Conservation (phyloP, 352 stramenopile species). For the Globisporangium carolinianum region DNA sequence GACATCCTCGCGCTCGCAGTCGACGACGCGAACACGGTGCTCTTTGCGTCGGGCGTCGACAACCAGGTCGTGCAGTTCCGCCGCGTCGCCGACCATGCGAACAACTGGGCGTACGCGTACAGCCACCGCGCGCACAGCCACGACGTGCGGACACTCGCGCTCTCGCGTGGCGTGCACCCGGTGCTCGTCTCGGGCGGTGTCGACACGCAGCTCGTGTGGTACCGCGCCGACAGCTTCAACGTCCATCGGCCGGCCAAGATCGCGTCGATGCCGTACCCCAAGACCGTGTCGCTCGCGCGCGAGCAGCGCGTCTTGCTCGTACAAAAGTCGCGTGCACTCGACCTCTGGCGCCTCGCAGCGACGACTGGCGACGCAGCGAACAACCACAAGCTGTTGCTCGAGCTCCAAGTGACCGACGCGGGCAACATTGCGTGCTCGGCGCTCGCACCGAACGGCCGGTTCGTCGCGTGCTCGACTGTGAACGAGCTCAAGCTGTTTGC, state of each 20-base stretch:
- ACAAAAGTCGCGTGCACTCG: constrained; percentile 62
- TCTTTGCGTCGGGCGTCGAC: constrained; percentile 92
- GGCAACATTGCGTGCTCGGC: constrained; percentile 82
- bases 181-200: constrained; percentile 89
- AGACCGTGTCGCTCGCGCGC: constrained; percentile 53
- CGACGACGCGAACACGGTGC: constrained; percentile 74
- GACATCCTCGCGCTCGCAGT: constrained; percentile 88
- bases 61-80: constrained; percentile 88
- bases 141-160: constrained; percentile 82
- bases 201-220: constrained; percentile 93
- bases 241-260: constrained; percentile 82
- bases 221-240: constrained; percentile 80
- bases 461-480: constrained; percentile 82
- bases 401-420: constrained; percentile 67
- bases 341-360: constrained; percentile 62
- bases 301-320: constrained; percentile 71
- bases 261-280: constrained; percentile 81
- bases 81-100: constrained; percentile 29
- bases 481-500: constrained; percentile 87
- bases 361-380: constrained; percentile 23
- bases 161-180: constrained; percentile 42
- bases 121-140: constrained; percentile 88
- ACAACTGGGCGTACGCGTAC: constrained; percentile 77
- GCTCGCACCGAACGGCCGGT: constrained; percentile 78
- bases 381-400: constrained; percentile 61